Base-by-base conservation (phyloP, 2,329 filamentous ascomycete genomes). In the Aspergillus pseudonomiae region DNA sequence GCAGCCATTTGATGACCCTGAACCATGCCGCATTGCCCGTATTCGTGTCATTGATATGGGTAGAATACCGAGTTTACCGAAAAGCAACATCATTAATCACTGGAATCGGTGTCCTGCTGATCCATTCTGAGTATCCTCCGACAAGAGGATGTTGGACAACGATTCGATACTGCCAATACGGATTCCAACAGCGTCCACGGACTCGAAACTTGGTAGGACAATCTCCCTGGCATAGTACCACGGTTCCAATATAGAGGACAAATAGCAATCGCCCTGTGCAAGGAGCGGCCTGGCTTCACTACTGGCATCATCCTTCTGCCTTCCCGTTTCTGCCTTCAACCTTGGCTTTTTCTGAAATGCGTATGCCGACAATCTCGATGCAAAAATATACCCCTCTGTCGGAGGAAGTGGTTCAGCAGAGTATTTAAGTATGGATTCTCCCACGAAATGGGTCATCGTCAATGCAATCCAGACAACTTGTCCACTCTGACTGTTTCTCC, bases 121-220 rank as follows among this genome's bases (percentile, higher is more conserved):
- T 55, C 52, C 32, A n/a, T 54, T 63, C 58, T 57, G 14, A n/a
- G 48, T 19, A 53, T n/a, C 26, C 43, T 57, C 59, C 32, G 57
- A 57, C 43, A 53, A 28, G 43, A 28, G 43, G 57, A 57, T 54
- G 52, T 50, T 32, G 59, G 55, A 48, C 34, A 39, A 41, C 64
- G 46, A 60, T 67, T 68, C 61, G 64, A 61, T 54, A 57, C 36
- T 39, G 32, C 64, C 61, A 60, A 65, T 57, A 53, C 39, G 56
- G 60, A 64, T 61, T 65, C 45, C 36, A 61, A 32, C 28, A 30
- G 58, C 34, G 34, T 62, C 46, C 28, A 41, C 64, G 60, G 64
- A 66, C 61, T 69, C 64, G 69, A 67, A 45, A 55, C 46, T 48
- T 30, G 62, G 66, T 68, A 53, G 62, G 63, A 70, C 59, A 68